Base-by-base conservation (phyloP, 1,284 basidiomycete species). In the Microbotryum lychnidis-dioicae region DNA sequence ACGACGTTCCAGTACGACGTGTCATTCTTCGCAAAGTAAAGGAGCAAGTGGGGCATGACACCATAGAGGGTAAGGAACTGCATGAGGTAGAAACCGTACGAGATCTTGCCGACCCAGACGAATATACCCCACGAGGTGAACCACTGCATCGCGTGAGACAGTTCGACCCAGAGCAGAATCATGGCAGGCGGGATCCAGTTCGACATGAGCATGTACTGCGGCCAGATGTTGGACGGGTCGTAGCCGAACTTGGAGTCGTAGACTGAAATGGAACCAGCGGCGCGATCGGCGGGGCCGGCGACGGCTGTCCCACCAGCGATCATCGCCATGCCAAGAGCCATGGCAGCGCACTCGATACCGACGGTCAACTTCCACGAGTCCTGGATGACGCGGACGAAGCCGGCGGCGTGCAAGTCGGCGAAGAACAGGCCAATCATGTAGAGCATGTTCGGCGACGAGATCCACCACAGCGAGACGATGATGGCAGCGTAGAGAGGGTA, bases 51-150 rank as follows among this genome's bases (percentile, higher is more conserved):
- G 16, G 76, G 76, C 74, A 76, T 75, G 66, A 77, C 64, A 54
- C 71, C 71, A 63, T 76, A 77, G 55, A 77, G 70, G 58, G 73
- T 73, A 58, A 75, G 71, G 74, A 76, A 76, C 69, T 77, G 76
- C 69, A 75, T 76, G 45, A 76, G 71, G 69, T 76, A 76, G 72
- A 77, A 76, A 12, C 76, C 76, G 65, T 76, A 75, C 45, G 75
- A 76, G 29, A 76, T 72, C 56, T 76, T 75, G 50, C 76, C 76
- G 53, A 76, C 67, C 70, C 74, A 75, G 68, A 72, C 72, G 67
- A 77, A 76, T 49, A 75, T 53, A 29, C 66, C 66, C 73, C 76
- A 76, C 23, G 69, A 70, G 47, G 73, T 66, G 54, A 77, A 72
- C 76, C 76, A 77, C 62, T 77, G 76, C 68, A 76, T 73, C 31